Percentiles rank a stretch among this genome's conserved stretches.
phyloP scores from a whole-genome alignment of 441 rosid species.

The Isatis lusitanica region DNA sequence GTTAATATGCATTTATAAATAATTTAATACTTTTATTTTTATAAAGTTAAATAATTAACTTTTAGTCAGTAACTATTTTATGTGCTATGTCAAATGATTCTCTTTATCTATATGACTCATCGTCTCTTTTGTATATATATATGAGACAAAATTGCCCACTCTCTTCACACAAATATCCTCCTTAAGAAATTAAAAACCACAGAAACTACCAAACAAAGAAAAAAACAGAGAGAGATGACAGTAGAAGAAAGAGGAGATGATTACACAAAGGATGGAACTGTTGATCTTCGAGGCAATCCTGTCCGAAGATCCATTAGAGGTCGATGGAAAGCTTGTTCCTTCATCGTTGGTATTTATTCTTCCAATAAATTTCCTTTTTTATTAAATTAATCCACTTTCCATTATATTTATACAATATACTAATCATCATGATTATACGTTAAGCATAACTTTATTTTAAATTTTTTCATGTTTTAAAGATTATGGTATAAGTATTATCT shows the following conservation, averaged over 20 bases:
- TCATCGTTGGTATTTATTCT: conserved; percentile 52
- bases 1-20: too few species aligned
- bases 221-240: conserved; percentile 2
- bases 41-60: background rate
- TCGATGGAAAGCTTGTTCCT: conserved; percentile 75
- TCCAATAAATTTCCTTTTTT: background rate
- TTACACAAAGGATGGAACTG: conserved; percentile 74
- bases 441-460: background rate
- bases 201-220: background rate
- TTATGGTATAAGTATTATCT: background rate
- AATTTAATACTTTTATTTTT: too few species aligned
- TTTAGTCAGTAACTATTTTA: background rate
- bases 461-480: background rate
- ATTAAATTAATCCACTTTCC: too few species aligned
- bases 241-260: conserved; percentile 48
- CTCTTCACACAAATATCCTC: background rate
- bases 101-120: background rate
- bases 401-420: background rate
- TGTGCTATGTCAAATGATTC: background rate
- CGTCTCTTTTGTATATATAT: background rate
- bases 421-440: background rate
- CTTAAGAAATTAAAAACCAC: background rate
- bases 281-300: conserved; percentile 73
- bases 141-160: background rate
- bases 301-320: conserved; percentile 66